Evolutionary conservation across 129 eudicot species (phyloP), one percentile per base, ranked within the genome.

Genomic region (Rutidosis leptorrhynchoides): DNA sequence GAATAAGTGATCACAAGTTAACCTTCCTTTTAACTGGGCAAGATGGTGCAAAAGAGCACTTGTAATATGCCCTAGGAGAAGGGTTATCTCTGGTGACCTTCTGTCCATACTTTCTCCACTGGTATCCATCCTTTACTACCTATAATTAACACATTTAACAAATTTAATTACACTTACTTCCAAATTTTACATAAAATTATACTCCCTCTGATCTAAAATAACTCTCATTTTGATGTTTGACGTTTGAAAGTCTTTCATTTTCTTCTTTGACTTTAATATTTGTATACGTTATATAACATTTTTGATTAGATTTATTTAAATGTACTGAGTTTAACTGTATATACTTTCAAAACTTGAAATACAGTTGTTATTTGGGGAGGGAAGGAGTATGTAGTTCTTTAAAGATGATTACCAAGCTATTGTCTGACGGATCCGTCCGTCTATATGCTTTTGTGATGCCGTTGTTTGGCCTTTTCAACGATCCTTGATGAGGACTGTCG

Each of bases 21-120:
- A 92, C 98, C 96, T 94, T 94, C 90, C 89, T 94, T 78, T 94
- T 94, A 48, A 94, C 99, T 5, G 93, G 96, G 81, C 96, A 94
- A 11, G 51, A 79, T 24, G 99, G 99, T 51, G 99, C 99, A 78
- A 84, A 85, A 20, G 99, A 84, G 82, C 97, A 94, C 74, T 84
- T 89, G 90, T 89, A 94, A 75, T 94, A 94, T 51, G 99, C 99
- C 86, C 97, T 89, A 16, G 99, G 99, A 75, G 79, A 94, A 79
- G 99, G 97, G 58, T 94, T 94, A 63, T 94, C 99, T 67, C 99
- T 89, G 10, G 97, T 94, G 26, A 94, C 99, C 74, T 94, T 94
- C 82, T 94, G 99, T 14, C 99, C 99, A 65, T 94, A 94, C 69
- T 94, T 94, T 80, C 99, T 86, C 99, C 97, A 94, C 75, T 94